Conservation (phyloP, 2,329 filamentous ascomycete species). For the Fragosphaeria purpurea region DNA sequence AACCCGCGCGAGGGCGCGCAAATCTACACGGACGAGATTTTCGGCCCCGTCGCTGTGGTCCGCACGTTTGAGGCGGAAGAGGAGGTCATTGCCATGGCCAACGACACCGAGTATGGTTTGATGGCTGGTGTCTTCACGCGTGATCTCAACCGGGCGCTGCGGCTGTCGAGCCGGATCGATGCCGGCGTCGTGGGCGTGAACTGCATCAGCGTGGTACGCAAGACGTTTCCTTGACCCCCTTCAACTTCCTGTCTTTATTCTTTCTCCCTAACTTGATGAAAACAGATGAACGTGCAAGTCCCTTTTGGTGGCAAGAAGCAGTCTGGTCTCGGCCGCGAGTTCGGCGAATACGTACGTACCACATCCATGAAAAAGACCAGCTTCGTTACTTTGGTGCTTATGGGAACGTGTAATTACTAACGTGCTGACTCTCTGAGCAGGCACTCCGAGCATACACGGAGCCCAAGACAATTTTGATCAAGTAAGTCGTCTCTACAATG, state of each 20-base stretch:
- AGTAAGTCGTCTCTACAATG: not conserved
- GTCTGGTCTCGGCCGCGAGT: conserved; percentile 27
- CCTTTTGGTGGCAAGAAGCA: conserved; percentile 30
- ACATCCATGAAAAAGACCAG: too few species aligned
- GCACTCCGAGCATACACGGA: not conserved
- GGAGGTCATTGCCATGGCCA: conserved; percentile 37
- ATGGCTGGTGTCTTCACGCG: conserved; percentile 40
- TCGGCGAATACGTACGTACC: conserved; percentile 1
- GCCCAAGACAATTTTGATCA: not conserved
- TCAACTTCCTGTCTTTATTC: too few species aligned
- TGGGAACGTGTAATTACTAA: too few species aligned
- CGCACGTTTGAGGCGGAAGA: conserved; percentile 40
- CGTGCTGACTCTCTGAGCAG: too few species aligned
- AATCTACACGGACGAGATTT: conserved; percentile 40
- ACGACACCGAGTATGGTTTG: conserved; percentile 42
- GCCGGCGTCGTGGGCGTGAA: conserved; percentile 46
- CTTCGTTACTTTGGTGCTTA: too few species aligned
- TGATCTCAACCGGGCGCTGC: conserved; percentile 28
- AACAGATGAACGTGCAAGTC: conserved; percentile 8
- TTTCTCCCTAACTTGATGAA: too few species aligned
- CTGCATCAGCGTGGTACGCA: conserved; percentile 21
- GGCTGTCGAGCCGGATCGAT: conserved; percentile 34
- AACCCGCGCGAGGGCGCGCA: conserved; percentile 23
- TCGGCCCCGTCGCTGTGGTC: conserved; percentile 42
- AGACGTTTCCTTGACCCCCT: conserved; percentile 15